Evolutionary conservation across 371 early-diverging fungal genomes (phyloP).

Genomic region (Syncephalastrum sp.): DNA sequence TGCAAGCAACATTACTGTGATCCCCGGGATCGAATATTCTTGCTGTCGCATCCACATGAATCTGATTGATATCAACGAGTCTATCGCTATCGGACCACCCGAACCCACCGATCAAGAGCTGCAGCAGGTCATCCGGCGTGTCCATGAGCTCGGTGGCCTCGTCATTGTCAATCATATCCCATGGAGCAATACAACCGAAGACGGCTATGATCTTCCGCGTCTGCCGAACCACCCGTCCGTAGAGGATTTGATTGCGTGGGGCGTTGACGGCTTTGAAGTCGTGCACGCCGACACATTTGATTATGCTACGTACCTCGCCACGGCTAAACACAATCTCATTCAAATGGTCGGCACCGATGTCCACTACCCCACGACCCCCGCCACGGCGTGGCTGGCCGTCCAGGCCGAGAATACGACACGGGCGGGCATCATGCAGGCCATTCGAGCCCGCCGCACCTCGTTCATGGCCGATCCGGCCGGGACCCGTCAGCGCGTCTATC

Average conservation of each 20-base stretch:
- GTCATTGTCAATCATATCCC: slow-evolving; percentile 83
- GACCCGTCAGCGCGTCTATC: slow-evolving; percentile 53
- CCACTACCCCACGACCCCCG: slow-evolving; percentile 61
- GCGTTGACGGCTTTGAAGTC: slow-evolving; percentile 75
- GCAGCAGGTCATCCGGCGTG: slow-evolving; percentile 54
- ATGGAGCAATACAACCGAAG: slow-evolving; percentile 74
- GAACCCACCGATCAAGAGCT: slow-evolving; percentile 68
- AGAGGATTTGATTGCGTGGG: slow-evolving; percentile 60
- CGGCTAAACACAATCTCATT: slow-evolving; percentile 44
- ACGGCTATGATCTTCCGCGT: slow-evolving; percentile 54
- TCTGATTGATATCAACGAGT: slow-evolving; percentile 71
- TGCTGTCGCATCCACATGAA: slow-evolving; percentile 81
- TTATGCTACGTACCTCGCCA: slow-evolving; percentile 51
- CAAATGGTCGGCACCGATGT: slow-evolving; percentile 71
- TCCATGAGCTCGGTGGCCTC: slow-evolving; percentile 70
- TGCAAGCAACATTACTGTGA: slow-evolving; percentile 59
- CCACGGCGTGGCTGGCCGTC: slow-evolving; percentile 66
- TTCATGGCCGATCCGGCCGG: slow-evolving; percentile 74
- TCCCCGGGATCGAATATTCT: slow-evolving; percentile 75
- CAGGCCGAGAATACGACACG: slow-evolving; percentile 46
- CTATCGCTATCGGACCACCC: slow-evolving; percentile 54
- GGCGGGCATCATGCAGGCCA: slow-evolving; percentile 57
- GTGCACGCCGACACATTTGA: slow-evolving; percentile 66
- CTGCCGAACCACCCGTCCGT: slow-evolving; percentile 69
- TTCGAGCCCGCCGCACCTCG: slow-evolving; percentile 60